Base-by-base conservation (phyloP, 371 early-diverging fungal species). In the Mucor lusitanicus region DNA sequence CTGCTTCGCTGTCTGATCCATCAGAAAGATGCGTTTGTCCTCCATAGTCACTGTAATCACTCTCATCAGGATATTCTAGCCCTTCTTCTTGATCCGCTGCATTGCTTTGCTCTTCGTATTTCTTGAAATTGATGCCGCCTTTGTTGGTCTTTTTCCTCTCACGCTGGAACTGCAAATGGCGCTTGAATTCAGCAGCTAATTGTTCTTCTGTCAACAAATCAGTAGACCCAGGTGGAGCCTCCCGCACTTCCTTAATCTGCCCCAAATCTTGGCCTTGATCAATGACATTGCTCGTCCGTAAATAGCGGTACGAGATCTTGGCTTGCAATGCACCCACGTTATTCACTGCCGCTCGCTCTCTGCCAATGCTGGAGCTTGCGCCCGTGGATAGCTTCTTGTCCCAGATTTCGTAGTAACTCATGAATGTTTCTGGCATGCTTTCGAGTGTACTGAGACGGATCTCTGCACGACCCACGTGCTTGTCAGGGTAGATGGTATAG, bases 391-490 rank as follows among this genome's bases (percentile, higher is more conserved):
- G 73, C 37, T 83, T 87, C 59, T 82, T 82, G 60, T 90, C 88
- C 90, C 89, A 90, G 19, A 90, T 84, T 61, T 91, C 91, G 63
- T 89, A 90, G 65, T 87, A 91, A 67, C 82, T 85, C 9, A 85
- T 87, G 68, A 91, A 92, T 7, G 82, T 81, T 30, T 86, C 85
- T 9, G 93, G 93, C 71, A 92, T 46, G 3, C 85, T 84, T 19
- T 83, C 82, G 3, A 93, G 75, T 19, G 83, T 79, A 15, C 82
- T 78, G 1, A 93, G 55, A 19, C 89, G 80, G 46, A 94, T 87
- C 73, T 93, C 94, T 6, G 90, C 87, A 15, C 94, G 85, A 3
- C 94, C 94, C 5, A 91, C 68, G 58, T 89, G 89, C 54, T 79
- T 80, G 69, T 94, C 92, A 3, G 92, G 91, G 70, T 55, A 94